phyloP scores from a whole-genome alignment of 768 basidiomycete species.

The Mrakia hoshinonis region DNA sequence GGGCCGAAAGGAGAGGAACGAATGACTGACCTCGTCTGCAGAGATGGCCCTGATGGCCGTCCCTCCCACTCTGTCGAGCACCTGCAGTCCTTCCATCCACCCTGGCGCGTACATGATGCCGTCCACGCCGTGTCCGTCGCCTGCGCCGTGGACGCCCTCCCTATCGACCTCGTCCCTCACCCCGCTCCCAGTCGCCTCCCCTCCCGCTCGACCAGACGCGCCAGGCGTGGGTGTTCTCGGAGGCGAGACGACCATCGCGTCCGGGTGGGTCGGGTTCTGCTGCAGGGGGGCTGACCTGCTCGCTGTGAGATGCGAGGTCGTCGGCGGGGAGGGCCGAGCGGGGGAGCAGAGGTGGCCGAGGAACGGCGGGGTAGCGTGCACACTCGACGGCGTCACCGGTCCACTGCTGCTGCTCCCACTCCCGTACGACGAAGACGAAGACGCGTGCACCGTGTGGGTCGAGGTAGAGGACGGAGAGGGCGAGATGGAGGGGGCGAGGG shows the following conservation, averaged over 20 bases:
- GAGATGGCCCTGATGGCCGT: constrained; percentile 17
- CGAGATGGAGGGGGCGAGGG: constrained; percentile 2
- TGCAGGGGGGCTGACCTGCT: background rate
- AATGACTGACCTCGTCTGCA: constrained; percentile 19
- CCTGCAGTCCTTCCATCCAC: constrained; percentile 16
- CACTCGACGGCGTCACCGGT: no score
- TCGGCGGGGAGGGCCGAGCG: background rate
- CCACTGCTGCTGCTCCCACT: background rate
- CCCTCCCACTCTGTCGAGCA: constrained; percentile 12
- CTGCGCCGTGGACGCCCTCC: constrained; percentile 20
- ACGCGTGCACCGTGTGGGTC: constrained; percentile 16
- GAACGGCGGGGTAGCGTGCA: background rate
- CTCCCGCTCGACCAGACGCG: background rate
- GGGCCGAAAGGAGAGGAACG: background rate
- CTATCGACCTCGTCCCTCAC: constrained; percentile 15
- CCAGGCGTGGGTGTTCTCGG: background rate
- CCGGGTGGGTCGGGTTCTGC: background rate
- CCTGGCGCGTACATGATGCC: constrained; percentile 13
- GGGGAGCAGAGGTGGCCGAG: constrained; percentile 3
- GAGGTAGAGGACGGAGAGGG: constrained; percentile 20
- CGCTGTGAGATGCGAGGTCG: background rate
- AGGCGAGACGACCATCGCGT: background rate
- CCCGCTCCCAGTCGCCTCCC: background rate
- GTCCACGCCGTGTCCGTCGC: constrained; percentile 14
- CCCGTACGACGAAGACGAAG: constrained; percentile 7